Percentiles rank a stretch among this genome's conserved stretches.
Conservation (phyloP, 192 early-diverging fungal species). For the Phycomyces nitens region DNA sequence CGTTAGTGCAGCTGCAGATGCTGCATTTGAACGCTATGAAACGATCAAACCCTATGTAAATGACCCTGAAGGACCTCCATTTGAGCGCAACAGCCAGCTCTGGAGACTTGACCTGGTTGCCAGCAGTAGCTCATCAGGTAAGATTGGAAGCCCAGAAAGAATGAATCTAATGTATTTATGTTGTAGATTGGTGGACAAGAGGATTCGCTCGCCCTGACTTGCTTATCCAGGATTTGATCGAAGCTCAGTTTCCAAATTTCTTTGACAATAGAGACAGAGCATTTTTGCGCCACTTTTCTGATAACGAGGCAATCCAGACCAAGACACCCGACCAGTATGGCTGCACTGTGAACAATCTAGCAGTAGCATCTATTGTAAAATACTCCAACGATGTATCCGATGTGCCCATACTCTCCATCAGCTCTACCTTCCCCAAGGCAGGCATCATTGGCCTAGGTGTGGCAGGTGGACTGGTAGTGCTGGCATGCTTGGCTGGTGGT, state of each 20-base stretch:
- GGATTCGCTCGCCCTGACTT: constrained; percentile 42
- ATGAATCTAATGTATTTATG: background rate
- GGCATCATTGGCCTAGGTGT: constrained; percentile 40
- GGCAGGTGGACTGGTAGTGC: constrained; percentile 34
- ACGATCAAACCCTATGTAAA: constrained; percentile 21
- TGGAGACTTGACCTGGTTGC: constrained; percentile 24
- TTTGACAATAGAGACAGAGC: constrained; percentile 1
- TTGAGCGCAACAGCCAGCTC: constrained; percentile 23
- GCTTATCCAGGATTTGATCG: constrained; percentile 40
- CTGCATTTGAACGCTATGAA: constrained; percentile 9
- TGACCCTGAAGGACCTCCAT: constrained; percentile 29
- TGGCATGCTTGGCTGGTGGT: constrained; percentile 34
- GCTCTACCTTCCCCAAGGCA: constrained; percentile 5
- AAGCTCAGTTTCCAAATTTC: constrained; percentile 36
- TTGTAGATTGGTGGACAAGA: constrained; percentile 40
- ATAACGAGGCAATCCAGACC: constrained; percentile 1
- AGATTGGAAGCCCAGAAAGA: constrained; percentile 7
- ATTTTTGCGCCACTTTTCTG: constrained; percentile 35
- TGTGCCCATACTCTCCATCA: constrained; percentile 1
- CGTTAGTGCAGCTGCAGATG: background rate
- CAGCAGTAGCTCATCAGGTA: constrained; percentile 9
- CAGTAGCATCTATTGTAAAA: background rate
- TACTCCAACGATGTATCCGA: constrained; percentile 17
- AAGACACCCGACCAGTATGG: constrained; percentile 12
- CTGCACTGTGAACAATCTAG: constrained; percentile 6